A percentile compares a stretch with the other conserved stretches of the same genome.
Evolutionary conservation across 2,329 filamentous ascomycete species (phyloP).

Genomic region (Fusarium citri): DNA sequence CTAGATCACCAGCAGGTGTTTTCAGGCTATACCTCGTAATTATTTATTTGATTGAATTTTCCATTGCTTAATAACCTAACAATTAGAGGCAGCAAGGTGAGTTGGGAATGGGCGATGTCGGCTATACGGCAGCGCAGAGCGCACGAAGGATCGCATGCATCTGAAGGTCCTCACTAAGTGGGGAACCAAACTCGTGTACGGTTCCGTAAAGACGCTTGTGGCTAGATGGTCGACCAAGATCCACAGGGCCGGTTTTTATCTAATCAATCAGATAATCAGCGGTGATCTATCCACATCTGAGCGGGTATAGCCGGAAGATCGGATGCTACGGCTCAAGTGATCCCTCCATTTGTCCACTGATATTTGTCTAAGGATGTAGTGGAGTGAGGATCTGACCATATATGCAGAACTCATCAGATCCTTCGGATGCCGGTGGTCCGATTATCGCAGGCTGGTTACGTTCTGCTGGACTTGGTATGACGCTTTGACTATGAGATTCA

Average conservation of each 20-base stretch:
- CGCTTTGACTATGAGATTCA: too few relatives aligned
- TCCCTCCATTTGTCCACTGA: not conserved
- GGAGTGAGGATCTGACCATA: not conserved
- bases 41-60: too few relatives aligned
- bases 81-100: not conserved
- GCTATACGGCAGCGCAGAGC: not conserved
- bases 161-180: not conserved
- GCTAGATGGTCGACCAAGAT: not conserved
- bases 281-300: not conserved
- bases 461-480: not conserved
- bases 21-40: too few relatives aligned
- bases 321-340: not conserved
- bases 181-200: not conserved
- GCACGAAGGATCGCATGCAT: not conserved
- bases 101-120: not conserved
- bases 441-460: not conserved
- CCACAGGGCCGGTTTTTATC: not conserved
- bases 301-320: not conserved
- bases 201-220: not conserved
- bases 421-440: not conserved
- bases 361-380: not conserved
- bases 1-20: too few relatives aligned
- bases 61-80: not conserved
- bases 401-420: not conserved
- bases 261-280: conserved; percentile 4